Conservation (phyloP, 1,284 basidiomycete genomes). For the Hortiboletus rubellus region DNA sequence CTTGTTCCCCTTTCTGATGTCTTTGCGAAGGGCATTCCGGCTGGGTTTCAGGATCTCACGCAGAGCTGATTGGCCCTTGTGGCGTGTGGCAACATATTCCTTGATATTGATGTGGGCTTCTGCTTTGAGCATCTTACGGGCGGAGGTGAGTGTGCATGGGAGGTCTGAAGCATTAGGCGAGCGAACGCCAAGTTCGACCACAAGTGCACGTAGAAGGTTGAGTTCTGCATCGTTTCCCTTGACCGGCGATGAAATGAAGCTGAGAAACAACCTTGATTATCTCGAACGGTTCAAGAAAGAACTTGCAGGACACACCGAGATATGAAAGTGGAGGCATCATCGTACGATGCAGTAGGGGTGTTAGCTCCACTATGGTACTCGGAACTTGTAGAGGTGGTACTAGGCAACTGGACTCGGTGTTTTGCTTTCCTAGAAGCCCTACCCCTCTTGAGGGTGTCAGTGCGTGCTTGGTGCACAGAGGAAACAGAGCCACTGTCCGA, state of each 20-base stretch:
- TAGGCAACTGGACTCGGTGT: slow-evolving; percentile 1
- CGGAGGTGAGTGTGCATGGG: slow-evolving; percentile 58
- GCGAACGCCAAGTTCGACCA: slow-evolving; percentile 56
- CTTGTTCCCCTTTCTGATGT: slow-evolving; percentile 51
- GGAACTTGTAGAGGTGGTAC: slow-evolving; percentile 5
- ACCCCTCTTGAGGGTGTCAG: neutral
- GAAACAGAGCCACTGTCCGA: neutral
- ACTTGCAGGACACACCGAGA: slow-evolving; percentile 21
- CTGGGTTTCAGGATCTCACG: slow-evolving; percentile 60
- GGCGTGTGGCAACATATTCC: slow-evolving; percentile 68
- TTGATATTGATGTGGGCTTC: slow-evolving; percentile 67
- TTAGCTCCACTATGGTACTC: slow-evolving; percentile 7
- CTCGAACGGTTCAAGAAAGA: neutral
- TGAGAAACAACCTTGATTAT: slow-evolving; percentile 5
- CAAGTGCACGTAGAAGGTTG: slow-evolving; percentile 52
- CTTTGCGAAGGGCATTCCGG: slow-evolving; percentile 56
- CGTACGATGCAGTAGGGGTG: slow-evolving; percentile 23
- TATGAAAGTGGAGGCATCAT: slow-evolving; percentile 32
- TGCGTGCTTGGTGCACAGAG: neutral
- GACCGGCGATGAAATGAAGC: slow-evolving; percentile 25
- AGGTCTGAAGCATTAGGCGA: slow-evolving; percentile 39
- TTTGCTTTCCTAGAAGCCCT: neutral
- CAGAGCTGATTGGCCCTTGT: slow-evolving; percentile 61
- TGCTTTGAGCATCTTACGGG: slow-evolving; percentile 62
- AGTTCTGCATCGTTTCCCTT: slow-evolving; percentile 44